Conservation (phyloP, 2,329 filamentous ascomycete genomes). For the Mollisia scopiformis region DNA sequence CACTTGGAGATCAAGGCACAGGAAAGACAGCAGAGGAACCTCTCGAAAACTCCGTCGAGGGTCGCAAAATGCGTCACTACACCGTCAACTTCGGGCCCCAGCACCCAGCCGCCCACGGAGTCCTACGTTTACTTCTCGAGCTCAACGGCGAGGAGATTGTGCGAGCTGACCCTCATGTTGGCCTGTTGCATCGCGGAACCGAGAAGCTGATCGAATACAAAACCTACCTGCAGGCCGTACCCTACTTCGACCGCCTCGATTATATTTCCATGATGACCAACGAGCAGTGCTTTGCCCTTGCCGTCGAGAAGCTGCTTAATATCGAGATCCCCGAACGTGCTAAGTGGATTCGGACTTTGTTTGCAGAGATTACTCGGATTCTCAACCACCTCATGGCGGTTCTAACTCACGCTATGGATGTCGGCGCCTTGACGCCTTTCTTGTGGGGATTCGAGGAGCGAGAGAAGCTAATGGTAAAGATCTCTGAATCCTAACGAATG, state of each 20-base stretch:
- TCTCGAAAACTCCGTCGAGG: conserved; percentile 42
- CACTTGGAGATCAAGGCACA: too few species aligned
- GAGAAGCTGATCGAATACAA: conserved; percentile 99
- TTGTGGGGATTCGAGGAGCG: conserved; percentile 99
- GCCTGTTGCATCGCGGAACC: conserved; percentile 92
- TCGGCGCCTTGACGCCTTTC: conserved; percentile 96
- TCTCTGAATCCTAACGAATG: too few species aligned
- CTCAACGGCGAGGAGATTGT: conserved; percentile 98
- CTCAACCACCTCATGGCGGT: conserved; percentile 99
- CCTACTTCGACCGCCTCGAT: conserved; percentile 98
- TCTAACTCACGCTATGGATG: conserved; percentile 97
- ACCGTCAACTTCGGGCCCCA: conserved; percentile 99
- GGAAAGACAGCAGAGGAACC: conserved; percentile 56
- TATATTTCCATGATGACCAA: conserved; percentile 99
- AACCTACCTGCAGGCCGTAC: conserved; percentile 96
- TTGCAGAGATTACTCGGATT: conserved; percentile 91
- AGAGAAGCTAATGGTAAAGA: conserved; percentile 87
- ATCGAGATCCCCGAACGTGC: conserved; percentile 93
- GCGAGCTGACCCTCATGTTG: conserved; percentile 94
- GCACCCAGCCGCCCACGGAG: conserved; percentile 97
- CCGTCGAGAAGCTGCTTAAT: conserved; percentile 97
- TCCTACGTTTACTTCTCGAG: conserved; percentile 96
- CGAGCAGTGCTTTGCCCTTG: conserved; percentile 95
- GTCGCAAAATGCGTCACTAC: conserved; percentile 95
- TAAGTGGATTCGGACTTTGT: conserved; percentile 96